Evolutionary conservation across 345 rosid genomes (phyloP), one percentile per base, ranked within the genome.

Genomic region (Corchorus olitorius): DNA sequence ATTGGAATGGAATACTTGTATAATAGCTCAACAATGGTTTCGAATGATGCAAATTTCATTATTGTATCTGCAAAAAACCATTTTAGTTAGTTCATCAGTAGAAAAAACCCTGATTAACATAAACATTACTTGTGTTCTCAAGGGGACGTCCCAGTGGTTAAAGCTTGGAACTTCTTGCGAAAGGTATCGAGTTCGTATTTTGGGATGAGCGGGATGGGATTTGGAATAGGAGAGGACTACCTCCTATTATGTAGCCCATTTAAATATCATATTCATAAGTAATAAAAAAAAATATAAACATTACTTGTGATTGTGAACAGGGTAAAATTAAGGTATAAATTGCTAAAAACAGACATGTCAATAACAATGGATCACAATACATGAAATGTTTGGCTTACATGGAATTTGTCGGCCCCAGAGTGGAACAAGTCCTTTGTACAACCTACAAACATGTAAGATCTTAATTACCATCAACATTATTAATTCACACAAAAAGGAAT

Each of bases 391-490:
- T 64, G 50, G 82, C 91, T 90, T 87, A 93, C 98, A 96, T 80
- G 99, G 99, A 84, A 93, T 93, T 83, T 96, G 99, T 50, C 99
- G 94, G 59, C 98, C 99, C 97, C 98, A 96, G 0, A 93, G 94
- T 83, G 97, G 97, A 84, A 81, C 92, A 61, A 93, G 53, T 22
- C 99, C 99, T 88, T 87, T 96, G 87, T 84, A 88, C 82, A 96
- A 84, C 81, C 99, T 92, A 91, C 76, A 77, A 61, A 55, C 49
- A 83, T 69, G 56, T 15, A 48, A 19, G 35, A 64, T 64, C 53
- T 76, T 37, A 22, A 41, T 27, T 27, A 27, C 0, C 1, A 72
- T 70, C 54, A 54, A 34, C 20, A 61, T 43, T 22, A 61, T 43
- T 22, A 41, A 34, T 20, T 39, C 68, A 61, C 41, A 56, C 37